Conservation (phyloP, 371 early-diverging fungal species). For the Nematocida sp. region DNA sequence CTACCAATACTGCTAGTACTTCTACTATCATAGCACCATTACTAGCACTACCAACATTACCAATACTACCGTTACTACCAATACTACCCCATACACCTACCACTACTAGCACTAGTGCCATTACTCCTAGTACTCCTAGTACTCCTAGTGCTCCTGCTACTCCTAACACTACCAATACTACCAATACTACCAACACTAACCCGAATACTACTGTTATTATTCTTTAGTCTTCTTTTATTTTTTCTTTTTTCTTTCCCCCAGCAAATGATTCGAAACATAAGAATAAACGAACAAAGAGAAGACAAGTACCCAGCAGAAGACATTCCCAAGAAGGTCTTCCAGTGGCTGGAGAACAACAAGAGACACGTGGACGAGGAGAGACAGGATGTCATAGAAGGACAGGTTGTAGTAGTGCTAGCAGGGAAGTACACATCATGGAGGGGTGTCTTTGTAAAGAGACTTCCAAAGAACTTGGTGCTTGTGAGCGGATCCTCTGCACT, state of each 20-base stretch:
- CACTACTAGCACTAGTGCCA: too few species aligned
- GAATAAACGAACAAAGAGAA: constrained; percentile 27
- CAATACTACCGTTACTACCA: too few species aligned
- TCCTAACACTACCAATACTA: too few species aligned
- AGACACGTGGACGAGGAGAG: constrained; percentile 36
- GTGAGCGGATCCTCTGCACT: constrained; percentile 9
- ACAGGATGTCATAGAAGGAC: constrained; percentile 42
- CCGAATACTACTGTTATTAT: too few species aligned
- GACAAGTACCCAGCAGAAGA: constrained; percentile 43
- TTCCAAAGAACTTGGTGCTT: constrained; percentile 44
- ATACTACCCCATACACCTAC: too few species aligned
- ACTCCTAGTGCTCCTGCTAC: too few species aligned
- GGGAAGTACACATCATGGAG: constrained; percentile 29
- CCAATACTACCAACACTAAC: too few species aligned
- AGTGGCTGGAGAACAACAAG: constrained; percentile 38
- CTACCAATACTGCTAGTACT: too few species aligned
- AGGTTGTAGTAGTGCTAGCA: constrained; percentile 34
- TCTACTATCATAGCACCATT: too few species aligned
- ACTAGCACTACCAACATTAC: too few species aligned
- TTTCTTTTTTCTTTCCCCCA: constrained; percentile 34
- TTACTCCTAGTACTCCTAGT: too few species aligned
- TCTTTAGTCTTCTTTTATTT: too few species aligned
- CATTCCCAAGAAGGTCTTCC: constrained; percentile 33
- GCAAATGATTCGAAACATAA: constrained; percentile 49
- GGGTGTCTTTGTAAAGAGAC: constrained; percentile 40